These are phyloP conservation scores for Wickerhamomyces bisporus DNA, from an alignment of 805 yeast genomes.

Conservation along the genomic window DNA sequence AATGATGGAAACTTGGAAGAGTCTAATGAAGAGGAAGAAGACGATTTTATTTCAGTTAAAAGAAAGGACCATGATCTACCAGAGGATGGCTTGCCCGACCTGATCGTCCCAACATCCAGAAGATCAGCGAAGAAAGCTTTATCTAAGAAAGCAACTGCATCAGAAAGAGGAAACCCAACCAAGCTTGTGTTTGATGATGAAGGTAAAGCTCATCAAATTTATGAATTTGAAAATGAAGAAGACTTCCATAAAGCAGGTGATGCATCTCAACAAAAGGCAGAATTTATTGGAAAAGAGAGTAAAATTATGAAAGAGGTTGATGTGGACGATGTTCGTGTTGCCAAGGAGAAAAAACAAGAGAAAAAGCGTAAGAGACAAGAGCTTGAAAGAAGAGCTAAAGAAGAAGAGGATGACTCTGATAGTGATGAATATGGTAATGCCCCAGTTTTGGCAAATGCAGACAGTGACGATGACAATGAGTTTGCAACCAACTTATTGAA, in stretches of 20 bases:
- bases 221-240: slow-evolving; percentile 86
- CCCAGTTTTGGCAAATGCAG: slow-evolving; percentile 14
- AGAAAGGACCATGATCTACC: slow-evolving; percentile 67
- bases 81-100: slow-evolving; percentile 60
- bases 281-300: slow-evolving; percentile 62
- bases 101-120: slow-evolving; percentile 67
- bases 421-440: slow-evolving; percentile 19
- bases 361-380: slow-evolving; percentile 89
- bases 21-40: slow-evolving; percentile 41
- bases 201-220: slow-evolving; percentile 85
- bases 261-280: slow-evolving; percentile 60
- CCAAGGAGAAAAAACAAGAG: slow-evolving; percentile 73
- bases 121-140: slow-evolving; percentile 81
- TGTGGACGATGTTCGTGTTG: slow-evolving; percentile 68
- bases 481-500: slow-evolving; percentile 29
- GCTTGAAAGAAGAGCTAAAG: slow-evolving; percentile 46
- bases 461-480: slow-evolving; percentile 35
- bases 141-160: slow-evolving; percentile 70
- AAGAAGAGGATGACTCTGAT: slow-evolving; percentile 15
- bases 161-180: slow-evolving; percentile 61
- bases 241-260: slow-evolving; percentile 72
- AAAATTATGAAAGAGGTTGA: slow-evolving; percentile 69
- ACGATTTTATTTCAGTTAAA: slow-evolving; percentile 72
- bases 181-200: slow-evolving; percentile 91
- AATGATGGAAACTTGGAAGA: slow-evolving; percentile 9